These are phyloP conservation scores for Hygrocybe punicea DNA, from an alignment of 768 basidiomycete species.

Conservation along the genomic window DNA sequence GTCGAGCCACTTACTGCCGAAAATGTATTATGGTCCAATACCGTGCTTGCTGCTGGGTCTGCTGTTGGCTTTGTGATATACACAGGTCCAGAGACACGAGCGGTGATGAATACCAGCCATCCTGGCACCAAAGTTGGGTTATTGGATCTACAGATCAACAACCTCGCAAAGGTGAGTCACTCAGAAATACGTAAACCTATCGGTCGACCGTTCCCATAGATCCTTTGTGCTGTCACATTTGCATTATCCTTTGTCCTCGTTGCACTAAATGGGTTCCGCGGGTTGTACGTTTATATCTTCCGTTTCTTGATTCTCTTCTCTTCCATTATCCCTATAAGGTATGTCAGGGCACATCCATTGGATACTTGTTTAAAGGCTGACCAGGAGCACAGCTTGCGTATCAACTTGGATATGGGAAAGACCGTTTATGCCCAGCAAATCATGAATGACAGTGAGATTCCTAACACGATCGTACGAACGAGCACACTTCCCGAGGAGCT, in stretches of 20 bases:
- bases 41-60: conserved; percentile 91
- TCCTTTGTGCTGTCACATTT: conserved; percentile 92
- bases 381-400: conserved; percentile 54
- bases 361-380: neutral
- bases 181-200: neutral
- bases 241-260: conserved; percentile 87
- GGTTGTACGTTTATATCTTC: conserved; percentile 93
- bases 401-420: conserved; percentile 99
- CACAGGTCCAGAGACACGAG: conserved; percentile 91
- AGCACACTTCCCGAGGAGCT: conserved; percentile 96
- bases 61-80: conserved; percentile 92
- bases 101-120: conserved; percentile 98
- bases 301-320: conserved; percentile 97
- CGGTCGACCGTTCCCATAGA: conserved; percentile 46
- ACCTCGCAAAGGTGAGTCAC: conserved; percentile 84
- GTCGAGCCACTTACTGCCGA: conserved; percentile 90
- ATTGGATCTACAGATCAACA: conserved; percentile 91
- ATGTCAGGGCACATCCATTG: conserved; percentile 23
- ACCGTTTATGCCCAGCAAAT: conserved; percentile 96
- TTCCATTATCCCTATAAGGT: conserved; percentile 99
- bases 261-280: conserved; percentile 93
- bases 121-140: conserved; percentile 92
- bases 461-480: conserved; percentile 94
- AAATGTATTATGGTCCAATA: conserved; percentile 96
- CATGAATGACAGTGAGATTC: conserved; percentile 90